phyloP scores from a whole-genome alignment of 2,329 filamentous ascomycete species.

The Fusarium metavorans region DNA sequence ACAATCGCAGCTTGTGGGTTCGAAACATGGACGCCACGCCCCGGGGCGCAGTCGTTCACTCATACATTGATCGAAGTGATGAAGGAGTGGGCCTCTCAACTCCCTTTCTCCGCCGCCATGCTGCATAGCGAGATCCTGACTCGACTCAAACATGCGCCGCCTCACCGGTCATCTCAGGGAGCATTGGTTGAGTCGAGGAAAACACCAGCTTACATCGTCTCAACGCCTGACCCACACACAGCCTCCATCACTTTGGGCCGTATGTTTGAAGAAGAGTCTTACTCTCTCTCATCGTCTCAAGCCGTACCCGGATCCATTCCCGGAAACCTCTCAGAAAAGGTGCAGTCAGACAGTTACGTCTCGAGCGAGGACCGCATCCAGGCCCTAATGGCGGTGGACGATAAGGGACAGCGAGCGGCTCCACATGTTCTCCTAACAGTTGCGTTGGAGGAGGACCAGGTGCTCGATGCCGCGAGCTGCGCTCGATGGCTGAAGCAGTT shows the following conservation, averaged over 20 bases:
- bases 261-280: slow-evolving; percentile 33
- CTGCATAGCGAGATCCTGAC: slow-evolving; percentile 44
- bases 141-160: slow-evolving; percentile 42
- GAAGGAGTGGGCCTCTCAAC: slow-evolving; percentile 42
- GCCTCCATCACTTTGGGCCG: slow-evolving; percentile 42
- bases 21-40: slow-evolving; percentile 42
- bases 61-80: slow-evolving; percentile 43
- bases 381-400: slow-evolving; percentile 31
- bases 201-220: slow-evolving; percentile 44
- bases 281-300: slow-evolving; percentile 35
- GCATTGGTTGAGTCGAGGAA: slow-evolving; percentile 41
- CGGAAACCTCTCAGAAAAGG: slow-evolving; percentile 36
- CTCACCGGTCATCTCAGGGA: slow-evolving; percentile 38
- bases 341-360: slow-evolving; percentile 35
- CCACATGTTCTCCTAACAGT: slow-evolving; percentile 44
- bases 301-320: slow-evolving; percentile 35
- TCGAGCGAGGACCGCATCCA: slow-evolving; percentile 42
- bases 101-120: slow-evolving; percentile 44
- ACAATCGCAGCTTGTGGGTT: slow-evolving; percentile 45
- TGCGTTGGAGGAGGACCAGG: slow-evolving; percentile 42
- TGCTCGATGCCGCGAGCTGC: slow-evolving; percentile 41
- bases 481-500: slow-evolving; percentile 46
- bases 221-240: slow-evolving; percentile 40
- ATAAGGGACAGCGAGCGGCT: slow-evolving; percentile 37
- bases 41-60: slow-evolving; percentile 42